These are phyloP conservation scores for Xylaria sp. DNA, from an alignment of 2,329 filamentous ascomycete species.

Conservation along the genomic window DNA sequence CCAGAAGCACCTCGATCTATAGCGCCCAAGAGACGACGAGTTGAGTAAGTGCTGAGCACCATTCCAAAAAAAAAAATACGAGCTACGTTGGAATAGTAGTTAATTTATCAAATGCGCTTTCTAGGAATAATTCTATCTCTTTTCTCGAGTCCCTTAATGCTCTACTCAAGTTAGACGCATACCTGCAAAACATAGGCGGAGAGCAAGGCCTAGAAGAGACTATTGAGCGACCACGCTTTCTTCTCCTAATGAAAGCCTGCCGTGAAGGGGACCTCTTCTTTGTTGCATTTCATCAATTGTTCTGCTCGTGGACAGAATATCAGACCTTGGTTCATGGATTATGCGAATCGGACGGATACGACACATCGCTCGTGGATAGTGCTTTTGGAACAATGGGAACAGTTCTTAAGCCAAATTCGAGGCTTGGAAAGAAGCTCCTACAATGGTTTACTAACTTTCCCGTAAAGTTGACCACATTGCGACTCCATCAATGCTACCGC, in stretches of 20 bases:
- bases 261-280: conserved; percentile 69
- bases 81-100: conserved; percentile 3
- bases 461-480: conserved; percentile 32
- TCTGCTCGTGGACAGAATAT: conserved; percentile 65
- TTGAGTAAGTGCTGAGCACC: conserved; percentile 41
- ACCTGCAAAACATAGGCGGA: conserved; percentile 36
- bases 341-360: conserved; percentile 48
- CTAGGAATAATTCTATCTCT: conserved; percentile 37
- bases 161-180: conserved; percentile 25
- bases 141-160: conserved; percentile 41
- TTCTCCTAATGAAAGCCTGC: conserved; percentile 69
- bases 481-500: conserved; percentile 38
- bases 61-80: neutral
- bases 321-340: conserved; percentile 52
- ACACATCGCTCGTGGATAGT: conserved; percentile 45
- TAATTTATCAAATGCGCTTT: conserved; percentile 11
- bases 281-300: conserved; percentile 72
- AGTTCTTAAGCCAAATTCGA: conserved; percentile 54
- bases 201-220: conserved; percentile 42
- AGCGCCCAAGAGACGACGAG: conserved; percentile 46
- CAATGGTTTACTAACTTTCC: conserved; percentile 56
- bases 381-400: conserved; percentile 52
- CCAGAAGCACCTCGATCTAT: conserved; percentile 17
- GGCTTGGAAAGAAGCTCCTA: conserved; percentile 45
- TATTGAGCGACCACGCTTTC: conserved; percentile 61